Percentiles rank a stretch among this genome's conserved stretches.
phyloP scores from a whole-genome alignment of 1,284 basidiomycete genomes.

The Schizophyllum commune region DNA sequence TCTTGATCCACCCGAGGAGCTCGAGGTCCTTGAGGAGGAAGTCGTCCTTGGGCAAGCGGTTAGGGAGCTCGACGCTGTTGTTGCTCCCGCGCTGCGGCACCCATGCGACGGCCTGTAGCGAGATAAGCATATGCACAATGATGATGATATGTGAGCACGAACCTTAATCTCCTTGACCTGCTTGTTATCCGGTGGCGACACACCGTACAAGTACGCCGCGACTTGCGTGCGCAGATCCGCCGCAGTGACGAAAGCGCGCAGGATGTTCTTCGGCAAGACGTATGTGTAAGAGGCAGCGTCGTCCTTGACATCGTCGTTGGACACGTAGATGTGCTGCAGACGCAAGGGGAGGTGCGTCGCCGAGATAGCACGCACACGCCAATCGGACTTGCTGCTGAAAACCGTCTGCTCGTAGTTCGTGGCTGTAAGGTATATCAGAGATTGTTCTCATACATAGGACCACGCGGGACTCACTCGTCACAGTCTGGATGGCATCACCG shows the following conservation, averaged over 20 bases:
- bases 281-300: conserved; percentile 93
- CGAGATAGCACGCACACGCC: conserved; percentile 95
- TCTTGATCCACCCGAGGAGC: conserved; percentile 97
- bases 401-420: conserved; percentile 98
- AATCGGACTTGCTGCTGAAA: conserved; percentile 98
- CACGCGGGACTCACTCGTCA: conserved; percentile 64
- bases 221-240: conserved; percentile 96
- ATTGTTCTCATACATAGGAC: conserved; percentile 1
- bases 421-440: conserved; percentile 33
- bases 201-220: conserved; percentile 90
- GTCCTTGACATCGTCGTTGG: conserved; percentile 98
- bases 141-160: conserved; percentile 1
- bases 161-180: conserved; percentile 98
- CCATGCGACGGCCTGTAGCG: conserved; percentile 74
- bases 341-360: conserved; percentile 95
- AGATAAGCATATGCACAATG: conserved; percentile 1
- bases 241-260: conserved; percentile 91
- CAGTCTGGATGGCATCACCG: conserved; percentile 93
- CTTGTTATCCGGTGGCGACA: conserved; percentile 91
- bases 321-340: conserved; percentile 97
- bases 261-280: conserved; percentile 95
- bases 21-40: conserved; percentile 93
- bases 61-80: conserved; percentile 84
- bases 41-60: conserved; percentile 85
- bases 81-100: conserved; percentile 96